These are phyloP conservation scores for Schwanniomyces pseudopolymorphus DNA, from an alignment of 805 yeast genomes.

Conservation along the genomic window DNA sequence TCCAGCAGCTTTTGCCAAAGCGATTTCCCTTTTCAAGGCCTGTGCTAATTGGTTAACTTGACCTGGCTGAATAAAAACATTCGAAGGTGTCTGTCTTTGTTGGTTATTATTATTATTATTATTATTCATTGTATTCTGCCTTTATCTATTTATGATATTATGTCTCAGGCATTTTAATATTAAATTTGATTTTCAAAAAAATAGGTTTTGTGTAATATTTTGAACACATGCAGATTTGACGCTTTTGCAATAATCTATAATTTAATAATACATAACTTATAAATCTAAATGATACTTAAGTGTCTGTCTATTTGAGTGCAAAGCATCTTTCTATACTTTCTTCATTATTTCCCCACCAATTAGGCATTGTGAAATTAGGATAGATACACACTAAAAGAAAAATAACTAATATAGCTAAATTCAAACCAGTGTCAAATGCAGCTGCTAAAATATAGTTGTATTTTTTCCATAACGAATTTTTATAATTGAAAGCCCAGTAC, in stretches of 20 bases:
- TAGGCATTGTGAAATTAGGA: slow-evolving; percentile 22
- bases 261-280: too few species aligned
- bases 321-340: slow-evolving; percentile 42
- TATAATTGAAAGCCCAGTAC: slow-evolving; percentile 38
- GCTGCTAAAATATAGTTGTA: slow-evolving; percentile 49
- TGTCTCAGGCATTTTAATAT: too few species aligned
- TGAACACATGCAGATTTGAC: too few species aligned
- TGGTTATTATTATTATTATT: slow-evolving; percentile 3
- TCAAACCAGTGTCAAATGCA: slow-evolving; percentile 47
- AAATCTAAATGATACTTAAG: too few species aligned
- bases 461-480: slow-evolving; percentile 33
- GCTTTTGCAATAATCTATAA: too few species aligned
- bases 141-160: too few species aligned
- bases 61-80: slow-evolving; percentile 41
- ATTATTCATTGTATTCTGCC: neutral
- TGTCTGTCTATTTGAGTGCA: slow-evolving; percentile 16
- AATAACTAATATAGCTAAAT: slow-evolving; percentile 34
- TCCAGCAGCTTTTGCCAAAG: slow-evolving; percentile 63
- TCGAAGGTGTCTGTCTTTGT: slow-evolving; percentile 8
- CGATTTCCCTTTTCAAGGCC: slow-evolving; percentile 58
- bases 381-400: slow-evolving; percentile 29
- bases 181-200: neutral
- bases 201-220: neutral
- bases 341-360: slow-evolving; percentile 48
- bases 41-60: slow-evolving; percentile 60